A percentile compares a stretch with the other conserved stretches of the same genome.
Evolutionary conservation across 1,284 basidiomycete species (phyloP).

Genomic region (Amylostereum areolatum): DNA sequence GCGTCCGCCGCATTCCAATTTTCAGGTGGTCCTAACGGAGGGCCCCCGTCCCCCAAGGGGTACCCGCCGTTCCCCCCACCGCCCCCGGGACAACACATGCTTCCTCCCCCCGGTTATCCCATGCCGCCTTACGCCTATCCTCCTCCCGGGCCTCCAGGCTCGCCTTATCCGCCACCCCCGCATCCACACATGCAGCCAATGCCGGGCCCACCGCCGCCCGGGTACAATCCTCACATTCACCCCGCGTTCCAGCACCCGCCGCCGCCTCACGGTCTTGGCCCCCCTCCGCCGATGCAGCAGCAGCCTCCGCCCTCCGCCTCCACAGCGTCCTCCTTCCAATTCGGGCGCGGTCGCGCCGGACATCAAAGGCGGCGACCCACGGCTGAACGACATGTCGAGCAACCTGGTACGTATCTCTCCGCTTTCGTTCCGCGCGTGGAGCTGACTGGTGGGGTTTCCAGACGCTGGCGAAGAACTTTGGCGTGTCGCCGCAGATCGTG

Average conservation of each 20-base stretch:
- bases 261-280: constrained; percentile 24
- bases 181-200: constrained; percentile 32
- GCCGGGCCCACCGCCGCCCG: constrained; percentile 34
- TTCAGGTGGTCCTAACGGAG: constrained; percentile 17
- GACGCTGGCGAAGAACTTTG: constrained; percentile 73
- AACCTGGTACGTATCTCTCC: constrained; percentile 37
- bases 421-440: neutral
- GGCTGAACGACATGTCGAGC: constrained; percentile 69
- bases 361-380: constrained; percentile 68
- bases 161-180: constrained; percentile 32
- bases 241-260: constrained; percentile 47
- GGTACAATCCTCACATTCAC: constrained; percentile 46
- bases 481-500: constrained; percentile 65
- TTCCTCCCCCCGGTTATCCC: constrained; percentile 35
- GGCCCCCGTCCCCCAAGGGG: constrained; percentile 23
- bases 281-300: constrained; percentile 24
- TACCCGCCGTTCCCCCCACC: constrained; percentile 22
- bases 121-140: constrained; percentile 21
- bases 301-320: constrained; percentile 21
- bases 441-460: constrained; percentile 17
- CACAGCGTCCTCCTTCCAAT: constrained; percentile 9
- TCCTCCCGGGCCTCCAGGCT: constrained; percentile 28
- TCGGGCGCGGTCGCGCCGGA: constrained; percentile 23
- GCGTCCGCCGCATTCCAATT: constrained; percentile 33
- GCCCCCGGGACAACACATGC: constrained; percentile 31